Conservation (phyloP, 495 filamentous ascomycete species). For the Penicillium waksmanii region DNA sequence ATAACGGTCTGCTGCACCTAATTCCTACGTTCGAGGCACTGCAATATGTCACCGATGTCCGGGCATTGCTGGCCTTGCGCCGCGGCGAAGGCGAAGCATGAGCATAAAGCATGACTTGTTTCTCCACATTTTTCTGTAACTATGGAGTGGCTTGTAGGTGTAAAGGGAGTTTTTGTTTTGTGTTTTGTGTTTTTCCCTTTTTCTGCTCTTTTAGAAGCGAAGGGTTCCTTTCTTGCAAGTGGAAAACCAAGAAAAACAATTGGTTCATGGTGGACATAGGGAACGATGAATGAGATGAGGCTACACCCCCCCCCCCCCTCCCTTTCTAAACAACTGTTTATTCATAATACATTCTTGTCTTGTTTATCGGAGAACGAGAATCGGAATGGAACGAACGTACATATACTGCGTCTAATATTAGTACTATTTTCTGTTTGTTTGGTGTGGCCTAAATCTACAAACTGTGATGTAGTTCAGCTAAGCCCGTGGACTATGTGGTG, state of each 20-base stretch:
- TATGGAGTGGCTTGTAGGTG: slow-evolving; percentile 25
- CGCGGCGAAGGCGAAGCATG: slow-evolving; percentile 71
- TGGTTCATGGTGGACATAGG: slow-evolving; percentile 16
- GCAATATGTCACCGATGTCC: slow-evolving; percentile 94
- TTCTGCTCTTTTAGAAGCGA: slow-evolving; percentile 17
- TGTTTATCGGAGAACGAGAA: slow-evolving; percentile 16
- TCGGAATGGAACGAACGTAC: slow-evolving; percentile 16
- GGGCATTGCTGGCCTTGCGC: slow-evolving; percentile 83
- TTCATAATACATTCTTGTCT: slow-evolving; percentile 17
- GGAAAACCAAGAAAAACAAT: slow-evolving; percentile 17
- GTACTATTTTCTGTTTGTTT: not conserved
- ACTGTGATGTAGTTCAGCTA: too few relatives aligned
- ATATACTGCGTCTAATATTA: slow-evolving; percentile 7
- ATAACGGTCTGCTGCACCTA: slow-evolving; percentile 90
- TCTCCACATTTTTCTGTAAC: slow-evolving; percentile 14
- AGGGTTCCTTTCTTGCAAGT: slow-evolving; percentile 6
- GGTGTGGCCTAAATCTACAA: too few relatives aligned
- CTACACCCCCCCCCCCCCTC: slow-evolving; percentile 1
- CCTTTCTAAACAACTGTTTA: slow-evolving; percentile 8
- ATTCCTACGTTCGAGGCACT: slow-evolving; percentile 93
- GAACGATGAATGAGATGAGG: slow-evolving; percentile 6
- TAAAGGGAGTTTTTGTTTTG: slow-evolving; percentile 25
- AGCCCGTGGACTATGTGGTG: too few relatives aligned
- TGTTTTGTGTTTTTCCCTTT: slow-evolving; percentile 8
- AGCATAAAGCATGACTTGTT: slow-evolving; percentile 44